phyloP scores from a whole-genome alignment of 2,329 filamentous ascomycete genomes.

The Stylonectria norvegica region DNA sequence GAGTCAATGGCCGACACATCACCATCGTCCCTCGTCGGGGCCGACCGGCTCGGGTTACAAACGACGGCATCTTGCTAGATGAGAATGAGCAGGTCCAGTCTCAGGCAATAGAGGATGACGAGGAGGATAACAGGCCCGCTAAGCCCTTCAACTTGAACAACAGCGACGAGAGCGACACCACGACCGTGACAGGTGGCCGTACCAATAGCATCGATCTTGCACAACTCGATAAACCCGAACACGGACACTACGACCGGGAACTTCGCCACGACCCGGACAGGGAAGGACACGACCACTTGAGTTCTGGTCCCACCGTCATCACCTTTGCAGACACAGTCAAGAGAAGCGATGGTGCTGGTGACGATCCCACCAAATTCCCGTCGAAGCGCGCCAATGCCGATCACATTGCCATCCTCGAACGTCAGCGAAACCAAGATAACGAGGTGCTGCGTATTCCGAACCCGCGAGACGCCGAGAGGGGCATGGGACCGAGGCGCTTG shows the following conservation, averaged over 20 bases:
- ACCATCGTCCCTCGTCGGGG: conserved; percentile 60
- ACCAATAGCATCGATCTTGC: conserved; percentile 24
- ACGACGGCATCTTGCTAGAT: conserved; percentile 55
- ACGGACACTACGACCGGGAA: conserved; percentile 3
- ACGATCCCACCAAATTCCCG: conserved; percentile 44
- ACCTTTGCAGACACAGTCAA: conserved; percentile 67
- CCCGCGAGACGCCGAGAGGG: conserved; percentile 83
- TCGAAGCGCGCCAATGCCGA: conserved; percentile 63
- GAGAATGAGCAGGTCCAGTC: conserved; percentile 21
- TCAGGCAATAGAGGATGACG: conserved; percentile 21
- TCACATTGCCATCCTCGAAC: conserved; percentile 84
- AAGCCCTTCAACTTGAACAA: conserved; percentile 19
- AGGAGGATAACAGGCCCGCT: conserved; percentile 31
- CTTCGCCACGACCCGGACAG: neutral
- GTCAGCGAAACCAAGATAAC: conserved; percentile 73
- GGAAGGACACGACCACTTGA: conserved; percentile 8
- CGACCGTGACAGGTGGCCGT: conserved; percentile 27
- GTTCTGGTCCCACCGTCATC: conserved; percentile 41
- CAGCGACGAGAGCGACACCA: conserved; percentile 39
- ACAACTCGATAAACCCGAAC: conserved; percentile 19
- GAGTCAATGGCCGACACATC: conserved; percentile 64
- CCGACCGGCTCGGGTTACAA: conserved; percentile 54
- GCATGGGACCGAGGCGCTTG: conserved; percentile 62
- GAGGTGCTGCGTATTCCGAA: conserved; percentile 84
- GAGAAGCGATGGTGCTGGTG: conserved; percentile 52